Evolutionary conservation across 2,329 filamentous ascomycete species (phyloP), one percentile per base, ranked within the genome.

Genomic region (Beauveria brongniartii): DNA sequence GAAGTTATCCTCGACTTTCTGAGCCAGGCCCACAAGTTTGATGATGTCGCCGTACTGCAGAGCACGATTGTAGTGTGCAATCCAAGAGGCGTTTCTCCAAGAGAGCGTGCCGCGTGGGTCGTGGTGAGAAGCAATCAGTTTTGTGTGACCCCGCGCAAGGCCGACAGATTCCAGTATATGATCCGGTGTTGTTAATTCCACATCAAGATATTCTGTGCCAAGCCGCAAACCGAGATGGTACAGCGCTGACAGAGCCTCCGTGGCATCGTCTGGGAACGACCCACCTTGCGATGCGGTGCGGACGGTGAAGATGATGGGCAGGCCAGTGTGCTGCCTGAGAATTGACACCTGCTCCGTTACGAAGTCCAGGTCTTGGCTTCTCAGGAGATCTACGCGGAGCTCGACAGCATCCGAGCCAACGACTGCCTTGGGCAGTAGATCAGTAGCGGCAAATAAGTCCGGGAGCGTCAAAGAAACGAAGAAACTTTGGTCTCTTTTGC

Each of bases 111-210:
- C 88, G 61, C 82, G 77, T 0, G 92, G 90, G 71, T 99, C 94
- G 72, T 99, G 94, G 72, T 99, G 93, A 0, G 94, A 99, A 9
- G 93, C 92, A 67, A 99, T 96, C 69, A 99, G 90, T 64, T 86
- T 88, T 1, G 91, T 91, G 65, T 83, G 81, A 2, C 88, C 87
- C 71, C 90, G 89, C 6, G 74, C 73, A 59, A 87, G 83, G 0
- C 83, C 80, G 4, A 96, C 80, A 16, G 82, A 78, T 51, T 87
- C 82, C 34, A 97, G 80, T 40, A 95, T 78, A n/a, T 86, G 78
- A 55, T 91, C 85, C 0, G 92, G 88, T 73, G 92, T 88, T 0
- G 90, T 89, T 74, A 97, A 89, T 73, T 99, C 94, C 8, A 97
- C 78, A 71, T 99, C 94, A 26, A 99, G 81, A 70, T 95, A 99